phyloP scores from a whole-genome alignment of 2,329 filamentous ascomycete genomes.

The Amesomyces nigricolor region DNA sequence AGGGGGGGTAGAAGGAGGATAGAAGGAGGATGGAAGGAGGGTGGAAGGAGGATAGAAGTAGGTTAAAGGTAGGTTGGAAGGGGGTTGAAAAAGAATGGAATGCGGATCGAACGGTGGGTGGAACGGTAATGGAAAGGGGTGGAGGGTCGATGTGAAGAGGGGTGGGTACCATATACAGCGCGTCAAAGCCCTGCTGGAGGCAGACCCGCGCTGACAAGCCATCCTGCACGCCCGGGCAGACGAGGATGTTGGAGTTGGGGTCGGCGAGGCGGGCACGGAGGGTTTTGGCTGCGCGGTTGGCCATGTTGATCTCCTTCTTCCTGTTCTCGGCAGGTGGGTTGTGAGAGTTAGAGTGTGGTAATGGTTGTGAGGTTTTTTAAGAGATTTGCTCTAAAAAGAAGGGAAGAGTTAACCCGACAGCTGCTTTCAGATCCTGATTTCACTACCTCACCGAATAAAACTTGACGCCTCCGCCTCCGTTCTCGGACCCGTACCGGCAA shows the following conservation, averaged over 20 bases:
- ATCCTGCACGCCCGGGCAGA: slow-evolving; percentile 64
- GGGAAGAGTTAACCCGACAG: not conserved
- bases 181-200: slow-evolving; percentile 56
- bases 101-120: too few relatives aligned
- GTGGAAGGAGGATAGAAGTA: too few relatives aligned
- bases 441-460: not conserved
- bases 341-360: too few relatives aligned
- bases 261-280: slow-evolving; percentile 39
- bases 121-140: too few relatives aligned
- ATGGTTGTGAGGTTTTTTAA: too few relatives aligned
- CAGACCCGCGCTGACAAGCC: slow-evolving; percentile 61
- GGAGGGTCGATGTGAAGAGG: not conserved
- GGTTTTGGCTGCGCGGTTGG: slow-evolving; percentile 28
- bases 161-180: slow-evolving; percentile 57
- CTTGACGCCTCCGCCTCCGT: not conserved
- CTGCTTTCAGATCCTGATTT: not conserved
- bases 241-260: slow-evolving; percentile 38
- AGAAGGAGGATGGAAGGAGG: too few relatives aligned
- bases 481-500: not conserved
- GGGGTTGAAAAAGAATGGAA: too few relatives aligned
- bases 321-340: not conserved
- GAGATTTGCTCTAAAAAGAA: too few relatives aligned
- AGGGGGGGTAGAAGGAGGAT: not conserved
- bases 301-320: slow-evolving; percentile 21
- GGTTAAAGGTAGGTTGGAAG: too few relatives aligned